Evolutionary conservation across 148 eudicot species (phyloP).

Genomic region (Limonium bicolor): DNA sequence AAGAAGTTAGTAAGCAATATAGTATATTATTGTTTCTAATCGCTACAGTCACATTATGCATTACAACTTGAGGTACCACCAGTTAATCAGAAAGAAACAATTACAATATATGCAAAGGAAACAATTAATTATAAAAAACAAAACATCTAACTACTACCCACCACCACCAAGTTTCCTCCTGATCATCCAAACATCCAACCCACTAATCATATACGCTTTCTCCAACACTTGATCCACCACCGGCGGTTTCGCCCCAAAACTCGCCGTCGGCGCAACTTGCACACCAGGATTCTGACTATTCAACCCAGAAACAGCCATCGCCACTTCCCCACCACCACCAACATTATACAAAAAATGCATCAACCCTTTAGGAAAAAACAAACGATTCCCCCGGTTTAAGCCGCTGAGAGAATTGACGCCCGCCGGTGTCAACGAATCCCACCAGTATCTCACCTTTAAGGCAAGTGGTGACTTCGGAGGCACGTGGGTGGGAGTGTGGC

Average conservation of each 20-base stretch:
- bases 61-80: too few species aligned
- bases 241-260: conserved; percentile 32
- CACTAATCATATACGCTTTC: conserved; percentile 42
- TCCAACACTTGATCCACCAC: conserved; percentile 43
- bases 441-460: conserved; percentile 52
- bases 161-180: conserved; percentile 51
- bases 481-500: conserved; percentile 80
- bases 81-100: too few species aligned
- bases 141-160: too few species aligned
- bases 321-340: conserved; percentile 19
- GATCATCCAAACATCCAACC: conserved; percentile 43
- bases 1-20: too few species aligned
- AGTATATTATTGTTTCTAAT: too few species aligned
- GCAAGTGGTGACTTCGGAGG: conserved; percentile 65
- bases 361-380: conserved; percentile 68
- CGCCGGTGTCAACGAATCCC: conserved; percentile 61
- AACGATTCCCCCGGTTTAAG: conserved; percentile 62
- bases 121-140: too few species aligned
- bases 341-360: conserved; percentile 55
- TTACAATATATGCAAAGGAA: too few species aligned
- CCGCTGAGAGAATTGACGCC: conserved; percentile 29
- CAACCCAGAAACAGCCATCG: conserved; percentile 48
- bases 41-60: too few species aligned
- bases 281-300: conserved; percentile 65
- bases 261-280: conserved; percentile 32